These are phyloP conservation scores for Ustilago bromivora DNA, from an alignment of 1,284 basidiomycete species.

Conservation along the genomic window DNA sequence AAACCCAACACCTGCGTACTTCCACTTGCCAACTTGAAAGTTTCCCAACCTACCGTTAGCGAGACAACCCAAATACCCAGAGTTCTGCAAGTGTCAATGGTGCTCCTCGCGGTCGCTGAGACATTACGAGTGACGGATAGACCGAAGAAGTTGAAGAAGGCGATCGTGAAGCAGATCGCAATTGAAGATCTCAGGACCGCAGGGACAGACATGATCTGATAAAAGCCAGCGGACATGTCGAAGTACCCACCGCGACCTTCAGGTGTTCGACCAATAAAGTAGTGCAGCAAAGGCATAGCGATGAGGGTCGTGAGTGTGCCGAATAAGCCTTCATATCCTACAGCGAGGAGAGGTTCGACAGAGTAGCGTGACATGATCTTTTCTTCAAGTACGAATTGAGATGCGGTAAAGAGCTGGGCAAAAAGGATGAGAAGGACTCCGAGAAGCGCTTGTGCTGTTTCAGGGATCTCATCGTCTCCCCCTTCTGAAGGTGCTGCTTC, in stretches of 20 bases:
- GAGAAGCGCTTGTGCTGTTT: slow-evolving; percentile 66
- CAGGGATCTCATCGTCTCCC: slow-evolving; percentile 57
- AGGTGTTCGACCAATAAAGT: slow-evolving; percentile 71
- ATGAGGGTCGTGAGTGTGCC: slow-evolving; percentile 82
- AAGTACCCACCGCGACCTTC: slow-evolving; percentile 83
- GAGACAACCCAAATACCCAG: slow-evolving; percentile 78
- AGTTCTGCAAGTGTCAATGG: slow-evolving; percentile 96
- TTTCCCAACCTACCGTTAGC: slow-evolving; percentile 82
- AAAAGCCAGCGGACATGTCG: slow-evolving; percentile 88
- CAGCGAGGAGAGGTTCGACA: slow-evolving; percentile 90
- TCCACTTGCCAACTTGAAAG: slow-evolving; percentile 83
- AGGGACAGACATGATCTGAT: slow-evolving; percentile 85
- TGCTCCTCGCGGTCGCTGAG: slow-evolving; percentile 70
- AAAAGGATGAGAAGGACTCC: slow-evolving; percentile 91
- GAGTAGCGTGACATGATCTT: slow-evolving; percentile 85
- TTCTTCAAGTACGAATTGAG: slow-evolving; percentile 89
- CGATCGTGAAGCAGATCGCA: slow-evolving; percentile 75
- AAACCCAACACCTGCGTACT: slow-evolving; percentile 90
- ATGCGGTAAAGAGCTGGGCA: slow-evolving; percentile 94
- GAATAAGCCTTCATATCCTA: slow-evolving; percentile 93
- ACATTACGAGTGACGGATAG: slow-evolving; percentile 82
- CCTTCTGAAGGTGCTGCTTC: slow-evolving; percentile 27
- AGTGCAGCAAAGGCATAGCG: slow-evolving; percentile 79
- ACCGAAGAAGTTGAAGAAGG: slow-evolving; percentile 97
- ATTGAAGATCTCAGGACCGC: slow-evolving; percentile 82